Conservation (phyloP, 2,329 filamentous ascomycete species). For the Tolypocladium inflatum region DNA sequence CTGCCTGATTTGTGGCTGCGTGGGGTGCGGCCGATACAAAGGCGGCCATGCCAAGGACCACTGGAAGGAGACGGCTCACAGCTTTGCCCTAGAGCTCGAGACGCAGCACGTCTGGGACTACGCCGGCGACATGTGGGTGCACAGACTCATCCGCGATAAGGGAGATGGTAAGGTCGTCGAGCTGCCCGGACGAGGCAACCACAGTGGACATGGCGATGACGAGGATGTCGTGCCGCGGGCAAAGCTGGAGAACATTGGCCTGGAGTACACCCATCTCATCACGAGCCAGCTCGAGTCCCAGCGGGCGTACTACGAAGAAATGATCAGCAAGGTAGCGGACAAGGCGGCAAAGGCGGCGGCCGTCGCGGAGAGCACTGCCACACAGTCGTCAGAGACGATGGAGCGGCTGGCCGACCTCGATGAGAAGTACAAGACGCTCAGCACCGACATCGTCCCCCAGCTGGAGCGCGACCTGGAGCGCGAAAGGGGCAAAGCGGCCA, state of each 20-base stretch:
- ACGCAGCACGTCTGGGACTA: slow-evolving; percentile 99
- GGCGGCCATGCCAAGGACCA: slow-evolving; percentile 87
- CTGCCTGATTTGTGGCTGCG: slow-evolving; percentile 84
- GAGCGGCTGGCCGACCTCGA: slow-evolving; percentile 44
- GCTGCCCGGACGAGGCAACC: slow-evolving; percentile 51
- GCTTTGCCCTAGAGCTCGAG: slow-evolving; percentile 84
- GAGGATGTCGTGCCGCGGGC: slow-evolving; percentile 63
- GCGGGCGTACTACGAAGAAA: slow-evolving; percentile 86
- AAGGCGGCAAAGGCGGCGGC: slow-evolving; percentile 71
- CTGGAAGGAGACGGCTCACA: slow-evolving; percentile 82
- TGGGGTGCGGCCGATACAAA: slow-evolving; percentile 92
- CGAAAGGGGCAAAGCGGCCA: slow-evolving; percentile 57
- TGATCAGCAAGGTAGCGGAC: slow-evolving; percentile 79
- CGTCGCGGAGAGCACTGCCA: slow-evolving; percentile 52
- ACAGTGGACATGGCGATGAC: slow-evolving; percentile 27
- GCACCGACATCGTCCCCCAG: slow-evolving; percentile 46
- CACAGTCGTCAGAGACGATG: slow-evolving; percentile 37
- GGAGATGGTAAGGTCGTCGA: slow-evolving; percentile 88
- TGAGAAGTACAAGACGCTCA: slow-evolving; percentile 33
- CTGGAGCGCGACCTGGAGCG: slow-evolving; percentile 67
- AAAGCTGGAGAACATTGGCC: slow-evolving; percentile 67
- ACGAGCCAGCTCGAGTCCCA: slow-evolving; percentile 91
- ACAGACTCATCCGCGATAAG: slow-evolving; percentile 89
- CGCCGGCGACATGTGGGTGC: slow-evolving; percentile 88
- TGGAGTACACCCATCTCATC: slow-evolving; percentile 91